These are phyloP conservation scores for Croton setiger DNA, from an alignment of 441 rosid species.

Conservation along the genomic window DNA sequence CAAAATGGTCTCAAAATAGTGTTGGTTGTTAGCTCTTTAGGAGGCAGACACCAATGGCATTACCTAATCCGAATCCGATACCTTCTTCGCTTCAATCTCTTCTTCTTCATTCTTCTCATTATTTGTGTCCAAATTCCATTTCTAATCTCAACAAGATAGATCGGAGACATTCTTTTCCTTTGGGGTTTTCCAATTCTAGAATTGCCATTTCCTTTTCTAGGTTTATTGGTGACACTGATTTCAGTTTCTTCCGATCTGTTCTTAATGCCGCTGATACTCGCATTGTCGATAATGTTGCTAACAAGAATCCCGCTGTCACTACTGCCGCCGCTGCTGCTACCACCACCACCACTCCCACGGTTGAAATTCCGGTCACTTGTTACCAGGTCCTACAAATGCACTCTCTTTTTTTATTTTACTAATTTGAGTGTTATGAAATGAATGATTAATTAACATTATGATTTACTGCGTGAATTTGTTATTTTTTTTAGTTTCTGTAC, in stretches of 20 bases:
- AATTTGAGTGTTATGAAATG: too few species aligned
- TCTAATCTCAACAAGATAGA: constrained; percentile 10
- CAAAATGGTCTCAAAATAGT: too few species aligned
- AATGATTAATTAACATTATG: background rate
- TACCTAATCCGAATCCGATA: constrained; percentile 22
- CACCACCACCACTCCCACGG: constrained; percentile 25
- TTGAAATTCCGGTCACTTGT: constrained; percentile 81
- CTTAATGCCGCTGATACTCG: constrained; percentile 38
- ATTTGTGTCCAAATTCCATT: constrained; percentile 15
- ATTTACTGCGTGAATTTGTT: too few species aligned
- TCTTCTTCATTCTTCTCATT: constrained; percentile 20
- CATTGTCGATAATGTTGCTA: constrained; percentile 46
- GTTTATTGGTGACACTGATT: constrained; percentile 14
- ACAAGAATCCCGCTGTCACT: too few species aligned
- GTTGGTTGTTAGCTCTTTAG: constrained; percentile 4
- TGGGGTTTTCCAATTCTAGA: background rate
- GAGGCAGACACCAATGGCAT: constrained; percentile 27
- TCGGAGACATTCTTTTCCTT: constrained; percentile 10
- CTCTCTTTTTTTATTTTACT: background rate
- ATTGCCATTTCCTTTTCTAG: constrained; percentile 15
- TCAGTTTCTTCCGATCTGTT: background rate
- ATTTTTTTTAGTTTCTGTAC: too few species aligned
- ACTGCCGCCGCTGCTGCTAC: constrained; percentile 24
- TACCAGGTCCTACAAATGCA: constrained; percentile 53
- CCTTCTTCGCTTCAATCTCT: constrained; percentile 25